phyloP scores from a whole-genome alignment of 2,329 filamentous ascomycete genomes.

The Aspergillus awamori region DNA sequence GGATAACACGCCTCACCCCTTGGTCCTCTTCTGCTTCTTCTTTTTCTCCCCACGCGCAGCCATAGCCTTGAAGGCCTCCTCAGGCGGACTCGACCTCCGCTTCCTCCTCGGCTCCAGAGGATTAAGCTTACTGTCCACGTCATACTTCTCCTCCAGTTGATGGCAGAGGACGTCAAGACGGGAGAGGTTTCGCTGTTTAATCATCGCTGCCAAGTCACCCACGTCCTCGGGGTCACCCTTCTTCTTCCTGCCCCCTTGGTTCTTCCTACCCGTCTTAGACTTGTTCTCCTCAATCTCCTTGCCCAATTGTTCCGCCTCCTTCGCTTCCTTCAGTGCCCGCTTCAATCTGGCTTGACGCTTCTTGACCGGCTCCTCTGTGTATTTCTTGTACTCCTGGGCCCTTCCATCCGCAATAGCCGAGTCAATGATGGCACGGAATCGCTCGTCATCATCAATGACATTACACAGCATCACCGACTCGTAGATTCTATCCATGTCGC shows the following conservation, averaged over 20 bases:
- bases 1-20: constrained; percentile 11
- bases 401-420: constrained; percentile 72
- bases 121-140: neutral
- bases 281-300: constrained; percentile 75
- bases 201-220: constrained; percentile 68
- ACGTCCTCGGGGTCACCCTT: constrained; percentile 37
- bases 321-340: constrained; percentile 66
- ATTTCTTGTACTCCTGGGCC: constrained; percentile 68
- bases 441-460: constrained; percentile 78
- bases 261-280: constrained; percentile 54
- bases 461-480: constrained; percentile 84
- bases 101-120: constrained; percentile 42
- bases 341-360: constrained; percentile 61
- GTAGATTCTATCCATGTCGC: constrained; percentile 77
- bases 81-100: constrained; percentile 40
- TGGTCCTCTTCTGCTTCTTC: constrained; percentile 31
- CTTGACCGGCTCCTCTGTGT: constrained; percentile 72
- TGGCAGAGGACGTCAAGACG: constrained; percentile 68
- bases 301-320: constrained; percentile 73
- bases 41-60: constrained; percentile 29
- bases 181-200: constrained; percentile 69
- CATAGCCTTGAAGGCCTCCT: constrained; percentile 61
- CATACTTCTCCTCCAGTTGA: constrained; percentile 76
- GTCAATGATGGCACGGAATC: constrained; percentile 81
- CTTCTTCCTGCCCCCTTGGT: constrained; percentile 15